Evolutionary conservation across 805 yeast genomes (phyloP), one percentile per base, ranked within the genome.

Genomic region (Komagataella pastoris): DNA sequence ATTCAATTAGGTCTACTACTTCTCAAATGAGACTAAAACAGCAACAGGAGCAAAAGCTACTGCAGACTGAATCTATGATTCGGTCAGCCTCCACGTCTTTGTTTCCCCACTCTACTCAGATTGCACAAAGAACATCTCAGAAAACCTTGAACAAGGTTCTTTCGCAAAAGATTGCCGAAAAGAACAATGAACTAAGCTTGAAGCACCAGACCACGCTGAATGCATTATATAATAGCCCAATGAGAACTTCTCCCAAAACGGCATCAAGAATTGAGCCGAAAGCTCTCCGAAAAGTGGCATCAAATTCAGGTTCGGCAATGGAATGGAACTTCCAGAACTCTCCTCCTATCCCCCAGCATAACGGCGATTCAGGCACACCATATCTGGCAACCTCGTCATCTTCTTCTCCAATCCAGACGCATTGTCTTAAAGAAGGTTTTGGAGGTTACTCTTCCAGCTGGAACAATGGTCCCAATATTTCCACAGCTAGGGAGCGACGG

Each of bases 61-160:
- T 2, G 12, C 49, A 30, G 40, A 30, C 40, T 10, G 67, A 69
- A 53, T 64, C 74, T 5, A 72, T 72, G 76, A 19, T 45, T 14
- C 12, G 47, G 12, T 19, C 18, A 45, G 21, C 47, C 12, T 45
- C 47, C 18, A 19, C 30, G 12, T 12, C 49, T 47, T 44, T 24
- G 51, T 47, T 44, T 47, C 50, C n/a, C 21, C 49, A 4, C 24
- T 40, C 24, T 40, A 24, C 40, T 30, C 69, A 66, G 51, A 61
- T 66, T 7, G 36, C 57, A 23, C 60, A 62, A 49, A 21, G 23
- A 21, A 66, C 69, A 3, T 63, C 63, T 51, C 68, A 63, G 7
- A 63, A 61, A 17, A 54, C 64, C 46, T 62, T 66, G 67, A 64
- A 60, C 54, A 66, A 65, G 52, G 67, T 65, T 2, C 55, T 66